These are phyloP conservation scores for Scheffersomyces lignicola DNA, from an alignment of 1,139 yeast genomes.

Conservation along the genomic window DNA sequence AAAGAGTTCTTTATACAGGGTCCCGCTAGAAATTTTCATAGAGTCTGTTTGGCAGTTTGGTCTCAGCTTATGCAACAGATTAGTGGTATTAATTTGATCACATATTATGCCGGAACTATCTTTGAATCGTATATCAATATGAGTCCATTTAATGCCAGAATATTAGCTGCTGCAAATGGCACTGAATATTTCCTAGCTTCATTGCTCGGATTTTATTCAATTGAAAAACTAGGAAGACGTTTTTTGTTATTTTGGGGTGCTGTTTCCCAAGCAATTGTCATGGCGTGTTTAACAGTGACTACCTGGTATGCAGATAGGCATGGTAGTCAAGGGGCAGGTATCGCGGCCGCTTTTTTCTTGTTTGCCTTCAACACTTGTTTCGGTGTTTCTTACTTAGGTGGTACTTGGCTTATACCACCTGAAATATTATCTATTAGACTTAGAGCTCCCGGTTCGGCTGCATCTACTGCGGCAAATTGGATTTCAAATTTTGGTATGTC, in stretches of 20 bases:
- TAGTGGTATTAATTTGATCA: constrained; percentile 24
- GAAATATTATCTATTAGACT: constrained; percentile 34
- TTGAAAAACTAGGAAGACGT: constrained; percentile 58
- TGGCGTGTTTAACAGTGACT: constrained; percentile 31
- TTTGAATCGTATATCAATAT: constrained; percentile 45
- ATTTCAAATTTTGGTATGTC: constrained; percentile 25
- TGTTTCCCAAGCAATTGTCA: constrained; percentile 40
- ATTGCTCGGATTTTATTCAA: constrained; percentile 41
- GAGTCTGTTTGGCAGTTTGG: constrained; percentile 48
- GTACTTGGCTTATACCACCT: constrained; percentile 46
- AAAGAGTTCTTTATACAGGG: constrained; percentile 35
- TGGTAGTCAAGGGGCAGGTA: constrained; percentile 21
- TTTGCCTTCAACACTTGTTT: constrained; percentile 38
- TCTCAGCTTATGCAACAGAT: constrained; percentile 40
- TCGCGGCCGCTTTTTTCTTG: constrained; percentile 38
- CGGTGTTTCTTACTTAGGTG: constrained; percentile 32
- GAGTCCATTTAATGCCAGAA: constrained; percentile 35
- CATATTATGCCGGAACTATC: constrained; percentile 45
- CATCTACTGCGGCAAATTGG: constrained; percentile 41
- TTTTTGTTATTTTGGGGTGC: constrained; percentile 53
- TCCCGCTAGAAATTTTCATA: constrained; percentile 46
- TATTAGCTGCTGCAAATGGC: constrained; percentile 38
- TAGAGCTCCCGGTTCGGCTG: constrained; percentile 37
- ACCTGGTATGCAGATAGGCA: constrained; percentile 26
- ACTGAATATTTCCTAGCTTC: constrained; percentile 44